Base-by-base conservation (phyloP, 768 basidiomycete species). In the Boletus tomentosulus region DNA sequence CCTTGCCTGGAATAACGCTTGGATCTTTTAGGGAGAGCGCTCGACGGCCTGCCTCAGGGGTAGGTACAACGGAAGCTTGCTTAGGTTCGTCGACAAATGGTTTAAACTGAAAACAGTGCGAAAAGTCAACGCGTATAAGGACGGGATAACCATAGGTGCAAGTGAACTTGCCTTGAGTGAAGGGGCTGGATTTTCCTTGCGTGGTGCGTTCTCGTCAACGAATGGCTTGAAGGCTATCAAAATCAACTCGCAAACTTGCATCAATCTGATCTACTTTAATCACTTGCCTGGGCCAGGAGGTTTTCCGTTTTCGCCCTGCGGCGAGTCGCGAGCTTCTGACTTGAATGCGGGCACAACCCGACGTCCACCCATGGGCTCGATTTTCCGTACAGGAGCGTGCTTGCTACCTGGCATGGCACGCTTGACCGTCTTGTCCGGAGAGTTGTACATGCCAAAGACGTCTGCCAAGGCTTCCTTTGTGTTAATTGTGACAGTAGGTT, bases 361-460 rank as follows among this genome's bases (percentile, higher is more conserved):
- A 24, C 66, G 67, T 39, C 62, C 65, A 41, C 60, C 79, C 12
- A 84, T 74, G 16, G 82, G 79, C 42, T 87, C 85, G 22, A 91
- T 72, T 63, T 80, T 85, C 67, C 77, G 81, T 31, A 88, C 73
- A 31, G 86, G 86, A 0, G 85, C 86, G 64, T 89, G 81, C 63
- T 88, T 89, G 60, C 83, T 87, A 24, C 87, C 86, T 5, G 81
- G 79, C 59, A 76, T 66, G 15, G 74, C 61, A 25, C 78, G 69
- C 48, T 79, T 82, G 43, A 77, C 76, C 0, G 86, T 86, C 71
- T 85, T 89, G 56, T 90, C 89, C 3, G 89, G 89, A 9, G 89
- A 91, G 67, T 97, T 96, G 67, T 94, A 98, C 87, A 98, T 93
- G 49, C 86, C 88, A 72, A 95, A 93, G 39, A 98, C 92, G 64